A percentile compares a stretch with the other conserved stretches of the same genome.
Conservation (phyloP, 176 grass and related monocot species). For the Poa pratensis region DNA sequence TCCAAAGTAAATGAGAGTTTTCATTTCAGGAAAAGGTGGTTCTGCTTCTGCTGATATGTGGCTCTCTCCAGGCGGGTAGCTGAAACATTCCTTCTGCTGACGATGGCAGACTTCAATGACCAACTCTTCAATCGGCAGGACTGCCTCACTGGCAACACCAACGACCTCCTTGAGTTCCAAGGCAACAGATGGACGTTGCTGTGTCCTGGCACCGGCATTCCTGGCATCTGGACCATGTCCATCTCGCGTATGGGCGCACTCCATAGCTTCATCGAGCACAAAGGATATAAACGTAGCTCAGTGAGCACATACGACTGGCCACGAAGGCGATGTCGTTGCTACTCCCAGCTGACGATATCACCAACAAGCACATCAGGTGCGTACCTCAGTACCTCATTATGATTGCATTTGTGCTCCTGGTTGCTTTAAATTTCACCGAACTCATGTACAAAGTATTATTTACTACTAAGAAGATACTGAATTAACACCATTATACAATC, state of each 20-base stretch:
- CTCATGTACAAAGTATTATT: too few relatives aligned
- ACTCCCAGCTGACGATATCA: too few relatives aligned
- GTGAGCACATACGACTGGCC: neutral
- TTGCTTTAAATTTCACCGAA: too few relatives aligned
- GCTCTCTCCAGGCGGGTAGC: slow-evolving; percentile 59
- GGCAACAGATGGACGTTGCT: slow-evolving; percentile 53
- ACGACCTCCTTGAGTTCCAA: slow-evolving; percentile 56
- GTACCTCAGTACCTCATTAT: too few relatives aligned
- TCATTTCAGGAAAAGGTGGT: neutral
- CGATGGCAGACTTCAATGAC: slow-evolving; percentile 71
- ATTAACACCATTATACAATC: too few relatives aligned
- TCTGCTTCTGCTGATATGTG: slow-evolving; percentile 37
- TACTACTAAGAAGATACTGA: too few relatives aligned
- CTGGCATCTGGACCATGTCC: slow-evolving; percentile 61
- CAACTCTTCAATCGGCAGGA: slow-evolving; percentile 79
- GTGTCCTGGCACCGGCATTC: slow-evolving; percentile 72
- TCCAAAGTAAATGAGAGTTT: neutral
- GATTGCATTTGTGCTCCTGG: too few relatives aligned
- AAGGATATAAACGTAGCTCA: slow-evolving; percentile 56
- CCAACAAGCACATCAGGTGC: too few relatives aligned
- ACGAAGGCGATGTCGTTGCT: neutral
- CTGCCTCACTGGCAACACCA: slow-evolving; percentile 56
- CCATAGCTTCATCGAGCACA: slow-evolving; percentile 53
- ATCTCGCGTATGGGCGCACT: slow-evolving; percentile 69
- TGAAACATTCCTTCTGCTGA: slow-evolving; percentile 67